A percentile compares a stretch with the other conserved stretches of the same genome.
Evolutionary conservation across 2,329 filamentous ascomycete genomes (phyloP).

Genomic region (Hypoxylon sp.): DNA sequence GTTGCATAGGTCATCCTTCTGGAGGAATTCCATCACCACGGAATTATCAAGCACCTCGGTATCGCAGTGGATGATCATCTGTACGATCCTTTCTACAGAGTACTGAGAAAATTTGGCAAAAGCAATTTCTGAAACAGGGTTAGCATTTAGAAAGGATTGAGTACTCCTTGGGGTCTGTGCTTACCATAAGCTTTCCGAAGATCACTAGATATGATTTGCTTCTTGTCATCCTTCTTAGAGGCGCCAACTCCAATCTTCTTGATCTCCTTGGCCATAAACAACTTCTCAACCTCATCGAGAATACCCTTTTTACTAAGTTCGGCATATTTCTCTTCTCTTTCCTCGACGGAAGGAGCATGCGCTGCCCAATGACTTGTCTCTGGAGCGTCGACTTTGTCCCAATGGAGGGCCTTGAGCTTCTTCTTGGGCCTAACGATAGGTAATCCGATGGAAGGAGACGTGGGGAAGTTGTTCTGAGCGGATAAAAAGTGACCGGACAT

Average conservation of each 20-base stretch:
- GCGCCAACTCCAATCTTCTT: constrained; percentile 80
- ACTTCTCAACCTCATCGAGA: constrained; percentile 94
- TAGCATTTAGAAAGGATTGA: constrained; percentile 42
- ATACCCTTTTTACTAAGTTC: constrained; percentile 95
- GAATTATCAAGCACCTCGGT: constrained; percentile 86
- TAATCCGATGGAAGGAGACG: constrained; percentile 72
- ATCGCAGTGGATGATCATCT: constrained; percentile 97
- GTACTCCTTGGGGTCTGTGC: constrained; percentile 43
- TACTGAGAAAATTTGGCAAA: constrained; percentile 92
- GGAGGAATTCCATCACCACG: constrained; percentile 96
- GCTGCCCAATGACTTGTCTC: constrained; percentile 93
- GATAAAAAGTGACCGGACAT: constrained; percentile 82
- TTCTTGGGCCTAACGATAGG: constrained; percentile 93
- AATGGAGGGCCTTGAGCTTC: constrained; percentile 99
- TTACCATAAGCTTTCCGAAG: constrained; percentile 86
- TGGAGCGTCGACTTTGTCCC: constrained; percentile 97
- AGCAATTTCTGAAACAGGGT: constrained; percentile 74
- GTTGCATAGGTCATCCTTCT: constrained; percentile 91
- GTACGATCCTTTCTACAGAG: constrained; percentile 84
- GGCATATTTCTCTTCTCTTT: constrained; percentile 94
- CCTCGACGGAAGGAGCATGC: constrained; percentile 85
- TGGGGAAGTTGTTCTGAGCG: constrained; percentile 67
- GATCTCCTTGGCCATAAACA: constrained; percentile 97
- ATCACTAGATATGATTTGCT: constrained; percentile 93
- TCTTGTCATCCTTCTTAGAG: constrained; percentile 92